Evolutionary conservation across 441 rosid genomes (phyloP).

Genomic region (Rhodomyrtus psidioides): DNA sequence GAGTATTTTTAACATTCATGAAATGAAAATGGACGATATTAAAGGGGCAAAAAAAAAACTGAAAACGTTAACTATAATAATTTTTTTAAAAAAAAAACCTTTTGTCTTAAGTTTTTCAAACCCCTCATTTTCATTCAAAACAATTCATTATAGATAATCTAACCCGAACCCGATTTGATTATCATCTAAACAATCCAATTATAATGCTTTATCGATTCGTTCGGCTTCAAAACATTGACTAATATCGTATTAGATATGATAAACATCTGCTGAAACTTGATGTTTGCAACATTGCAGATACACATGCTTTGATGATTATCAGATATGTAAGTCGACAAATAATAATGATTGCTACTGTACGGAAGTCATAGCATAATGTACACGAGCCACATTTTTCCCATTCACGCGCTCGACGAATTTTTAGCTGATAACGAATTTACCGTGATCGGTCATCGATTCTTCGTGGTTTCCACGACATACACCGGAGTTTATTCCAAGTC

Average conservation of each 20-base stretch:
- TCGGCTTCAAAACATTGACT: not conserved
- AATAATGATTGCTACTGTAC: too few species aligned
- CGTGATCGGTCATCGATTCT: not conserved
- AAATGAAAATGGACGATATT: not conserved
- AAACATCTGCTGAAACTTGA: not conserved
- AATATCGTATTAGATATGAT: too few species aligned
- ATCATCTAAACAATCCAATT: too few species aligned
- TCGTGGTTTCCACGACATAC: not conserved
- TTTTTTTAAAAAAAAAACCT: too few species aligned
- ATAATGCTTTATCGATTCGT: not conserved
- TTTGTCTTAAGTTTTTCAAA: not conserved
- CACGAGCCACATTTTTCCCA: too few species aligned
- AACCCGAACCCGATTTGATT: too few species aligned
- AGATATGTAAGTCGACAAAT: not conserved
- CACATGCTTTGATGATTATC: not conserved
- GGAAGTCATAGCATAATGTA: too few species aligned
- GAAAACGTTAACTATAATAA: too few species aligned
- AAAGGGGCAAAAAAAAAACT: not conserved
- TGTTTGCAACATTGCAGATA: not conserved
- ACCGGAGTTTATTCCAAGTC: not conserved
- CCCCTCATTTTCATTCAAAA: not conserved
- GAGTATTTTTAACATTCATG: not conserved
- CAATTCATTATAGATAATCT: not conserved
- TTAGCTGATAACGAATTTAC: too few species aligned
- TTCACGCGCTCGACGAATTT: too few species aligned